Evolutionary conservation across 2,329 filamentous ascomycete genomes (phyloP), one percentile per base, ranked within the genome.

Genomic region (Monosporascus ibericus): DNA sequence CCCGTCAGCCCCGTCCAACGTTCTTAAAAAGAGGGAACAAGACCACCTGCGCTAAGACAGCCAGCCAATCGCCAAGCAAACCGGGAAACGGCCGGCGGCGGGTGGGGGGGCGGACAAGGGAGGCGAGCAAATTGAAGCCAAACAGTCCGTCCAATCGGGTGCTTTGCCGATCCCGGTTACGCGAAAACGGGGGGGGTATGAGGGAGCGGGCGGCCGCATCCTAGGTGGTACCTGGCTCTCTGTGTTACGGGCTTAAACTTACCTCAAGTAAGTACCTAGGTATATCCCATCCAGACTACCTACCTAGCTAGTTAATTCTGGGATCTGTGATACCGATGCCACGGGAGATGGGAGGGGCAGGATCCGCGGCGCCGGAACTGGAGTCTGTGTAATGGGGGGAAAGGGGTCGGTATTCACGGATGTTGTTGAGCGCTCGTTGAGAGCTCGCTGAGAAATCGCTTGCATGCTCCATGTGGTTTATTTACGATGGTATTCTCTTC

Each of bases 91-190:
- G 38, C 17, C 9, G 9, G 18, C 3, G 4, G 5, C 18, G 9
- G 38, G 38, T 3, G 9, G 18, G 6, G 4, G 5, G 22, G 38
- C 5, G 17, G 17, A 40, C 18, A 39, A 3, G 30, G 11, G 11
- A 34, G 30, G 17, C 38, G 18, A 40, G 38, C 6, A 11, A 46
- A 18, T 3, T 20, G 27, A 44, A 47, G 30, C 44, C 24, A 24
- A 44, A 8, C 27, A 25, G 27, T 4, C 27, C 27, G 2, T 52
- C 52, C 46, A 55, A 15, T 53, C 51, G 49, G 54, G 9, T 56
- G 50, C 55, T 56, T 56, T 51, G 48, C 50, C 47, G 24, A 48
- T 48, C 24, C 42, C 42, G 39, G 39, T 9, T 18, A 42, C 14
- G 9, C 22, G 39, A 42, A 42, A 42, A n/a, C n/a, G 9, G 39